Conservation (phyloP, 202 grass and related monocot species). For the Bolboschoenoplectus hybrid region DNA sequence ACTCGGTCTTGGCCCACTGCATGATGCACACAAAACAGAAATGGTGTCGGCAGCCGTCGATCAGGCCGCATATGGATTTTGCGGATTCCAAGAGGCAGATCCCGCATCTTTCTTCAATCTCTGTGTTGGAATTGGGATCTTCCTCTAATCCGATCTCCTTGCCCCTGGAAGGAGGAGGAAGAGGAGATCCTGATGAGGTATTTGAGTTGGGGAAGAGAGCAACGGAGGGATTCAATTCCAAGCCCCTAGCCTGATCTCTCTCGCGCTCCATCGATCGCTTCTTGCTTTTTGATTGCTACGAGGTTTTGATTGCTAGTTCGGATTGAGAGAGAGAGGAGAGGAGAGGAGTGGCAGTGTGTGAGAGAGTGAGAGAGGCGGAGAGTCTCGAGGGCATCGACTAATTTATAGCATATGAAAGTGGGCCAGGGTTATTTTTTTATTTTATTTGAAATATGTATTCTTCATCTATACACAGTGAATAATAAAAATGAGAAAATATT, state of each 20-base stretch:
- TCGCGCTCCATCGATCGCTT: not conserved
- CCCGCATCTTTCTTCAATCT: constrained; percentile 47
- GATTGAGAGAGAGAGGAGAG: not conserved
- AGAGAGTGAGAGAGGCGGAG: not conserved
- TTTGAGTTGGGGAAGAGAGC: too few species aligned
- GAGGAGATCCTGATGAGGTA: not conserved
- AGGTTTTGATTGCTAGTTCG: not conserved
- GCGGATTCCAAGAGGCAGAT: constrained; percentile 53
- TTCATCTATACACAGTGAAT: too few species aligned
- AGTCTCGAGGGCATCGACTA: not conserved
- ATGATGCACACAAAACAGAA: constrained; percentile 94
- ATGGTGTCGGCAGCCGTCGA: constrained; percentile 66
- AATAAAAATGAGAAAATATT: too few species aligned
- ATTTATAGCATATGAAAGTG: too few species aligned
- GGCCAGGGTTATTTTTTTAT: too few species aligned
- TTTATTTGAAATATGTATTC: too few species aligned
- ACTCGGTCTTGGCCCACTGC: constrained; percentile 71
- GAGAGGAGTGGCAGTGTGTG: too few species aligned
- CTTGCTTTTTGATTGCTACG: not conserved
- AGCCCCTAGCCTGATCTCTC: too few species aligned
- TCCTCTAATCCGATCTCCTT: too few species aligned
- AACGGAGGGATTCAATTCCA: not conserved
- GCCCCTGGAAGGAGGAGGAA: not conserved
- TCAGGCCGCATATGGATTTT: constrained; percentile 49
- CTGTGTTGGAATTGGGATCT: not conserved